Conservation (phyloP, 2,329 filamentous ascomycete species). For the Lasiodiplodia sp. region DNA sequence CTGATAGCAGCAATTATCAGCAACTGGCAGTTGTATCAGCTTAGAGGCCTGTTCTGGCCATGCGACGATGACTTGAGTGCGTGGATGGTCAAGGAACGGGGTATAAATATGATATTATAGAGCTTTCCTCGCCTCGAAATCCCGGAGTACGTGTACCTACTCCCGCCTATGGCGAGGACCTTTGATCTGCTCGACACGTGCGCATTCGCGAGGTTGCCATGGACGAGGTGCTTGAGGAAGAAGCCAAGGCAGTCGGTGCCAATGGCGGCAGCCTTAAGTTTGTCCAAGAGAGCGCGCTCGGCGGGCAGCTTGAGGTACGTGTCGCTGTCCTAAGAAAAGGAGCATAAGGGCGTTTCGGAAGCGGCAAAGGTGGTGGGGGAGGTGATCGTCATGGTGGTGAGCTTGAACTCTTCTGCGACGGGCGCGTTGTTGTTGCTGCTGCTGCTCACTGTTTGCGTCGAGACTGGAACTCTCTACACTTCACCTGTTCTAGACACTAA, state of each 20-base stretch:
- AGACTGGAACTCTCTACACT: no score
- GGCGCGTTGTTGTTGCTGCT: no score
- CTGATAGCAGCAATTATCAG: no score
- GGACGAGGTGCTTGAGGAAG: slow-evolving; percentile 18
- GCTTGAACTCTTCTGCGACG: no score
- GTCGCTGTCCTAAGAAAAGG: slow-evolving; percentile 33
- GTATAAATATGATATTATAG: no score
- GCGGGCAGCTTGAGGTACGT: slow-evolving; percentile 23
- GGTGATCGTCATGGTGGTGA: background rate
- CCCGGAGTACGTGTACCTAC: slow-evolving; percentile 4
- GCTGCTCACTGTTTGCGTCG: no score
- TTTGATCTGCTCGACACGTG: slow-evolving; percentile 13
- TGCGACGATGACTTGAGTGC: no score
- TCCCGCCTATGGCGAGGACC: slow-evolving; percentile 25
- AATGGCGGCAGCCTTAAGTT: slow-evolving; percentile 31
- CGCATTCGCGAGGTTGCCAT: background rate
- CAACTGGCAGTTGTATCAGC: no score
- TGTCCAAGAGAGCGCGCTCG: slow-evolving; percentile 32
- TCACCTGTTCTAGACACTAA: no score
- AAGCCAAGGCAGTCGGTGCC: slow-evolving; percentile 31
- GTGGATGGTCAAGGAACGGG: no score
- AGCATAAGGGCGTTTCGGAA: slow-evolving; percentile 3
- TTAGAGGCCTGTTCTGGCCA: no score
- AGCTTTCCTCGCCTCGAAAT: no score
- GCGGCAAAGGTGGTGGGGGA: background rate